Evolutionary conservation across 176 grass and related monocot species (phyloP), one percentile per base, ranked within the genome.

Genomic region (Oryza officinalis): DNA sequence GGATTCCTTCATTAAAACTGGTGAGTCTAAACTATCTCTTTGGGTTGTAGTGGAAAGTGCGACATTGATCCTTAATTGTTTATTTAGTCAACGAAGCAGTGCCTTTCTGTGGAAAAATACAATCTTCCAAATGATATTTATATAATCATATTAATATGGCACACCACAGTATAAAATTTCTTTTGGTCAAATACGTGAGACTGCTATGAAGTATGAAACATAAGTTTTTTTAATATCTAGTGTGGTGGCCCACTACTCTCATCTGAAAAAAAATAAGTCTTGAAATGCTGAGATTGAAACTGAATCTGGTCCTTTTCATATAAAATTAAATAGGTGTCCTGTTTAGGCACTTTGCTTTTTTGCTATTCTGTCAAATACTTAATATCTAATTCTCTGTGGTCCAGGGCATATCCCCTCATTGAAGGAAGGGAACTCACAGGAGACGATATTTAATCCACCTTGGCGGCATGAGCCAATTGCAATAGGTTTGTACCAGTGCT

Each of bases 1-100:
- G 75, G 89, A 99, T 89, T 99, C 97, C 25, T 99, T 99, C 72
- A 96, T 99, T 89, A 96, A 92, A 74, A 99, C 93, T 74, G 97
- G 97, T 96, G 91, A 4, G 83, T 52, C 54, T 82, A 47, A 71
- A 49, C 26, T 65, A 12, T 79, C 11, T 72, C 2, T 76, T 88
- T 13, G 0, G 41, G n/a, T 69, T 80, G 37, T 83, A 69, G 1
- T 50, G 6, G 15, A 9, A 59, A 35, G 12, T n/a, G 11, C 22
- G 46, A 18, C 0, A 10, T 20, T 23, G 18, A 49, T 66, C 22
- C 45, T 60, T 78, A 72, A 26, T 81, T 82, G 27, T 67, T 66
- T 11, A 57, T 67, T 32, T 5, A 5, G 67, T 13, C 27, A 82
- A 63, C 45, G 68, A 86, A 86, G 47, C 13, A 22, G 22, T 26